A percentile compares a stretch with the other conserved stretches of the same genome.
phyloP scores from a whole-genome alignment of 2,329 filamentous ascomycete species.

The Colletotrichum sp. region DNA sequence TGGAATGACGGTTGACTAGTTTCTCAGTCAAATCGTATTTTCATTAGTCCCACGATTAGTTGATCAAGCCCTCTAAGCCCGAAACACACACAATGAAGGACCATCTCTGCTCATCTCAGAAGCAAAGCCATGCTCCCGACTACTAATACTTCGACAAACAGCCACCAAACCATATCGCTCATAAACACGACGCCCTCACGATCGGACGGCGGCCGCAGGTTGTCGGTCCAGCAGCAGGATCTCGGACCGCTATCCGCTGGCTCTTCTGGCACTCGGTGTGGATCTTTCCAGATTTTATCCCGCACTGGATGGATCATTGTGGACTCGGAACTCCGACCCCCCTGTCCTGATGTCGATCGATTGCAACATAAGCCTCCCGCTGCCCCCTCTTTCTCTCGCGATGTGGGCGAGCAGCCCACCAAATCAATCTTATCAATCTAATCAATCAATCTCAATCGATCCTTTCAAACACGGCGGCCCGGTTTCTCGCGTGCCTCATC shows the following conservation, averaged over 20 bases:
- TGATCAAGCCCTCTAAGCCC: too few species aligned
- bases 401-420: neutral
- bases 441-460: neutral
- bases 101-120: too few species aligned
- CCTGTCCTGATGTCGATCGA: neutral
- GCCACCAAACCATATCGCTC: too few species aligned
- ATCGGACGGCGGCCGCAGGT: neutral
- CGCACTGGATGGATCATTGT: neutral
- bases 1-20: too few species aligned
- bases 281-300: neutral
- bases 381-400: neutral
- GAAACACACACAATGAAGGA: too few species aligned
- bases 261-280: neutral
- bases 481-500: neutral
- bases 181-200: neutral
- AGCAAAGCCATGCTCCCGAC: too few species aligned
- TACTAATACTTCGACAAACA: too few species aligned
- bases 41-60: too few species aligned
- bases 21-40: too few species aligned
- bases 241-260: neutral
- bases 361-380: neutral
- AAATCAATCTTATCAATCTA: neutral
- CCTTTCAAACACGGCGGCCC: neutral
- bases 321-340: neutral
- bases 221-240: neutral